Percentiles rank a stretch among this genome's conserved stretches.
phyloP scores from a whole-genome alignment of 129 eudicot species.

The Chrysanthemum seticuspe region DNA sequence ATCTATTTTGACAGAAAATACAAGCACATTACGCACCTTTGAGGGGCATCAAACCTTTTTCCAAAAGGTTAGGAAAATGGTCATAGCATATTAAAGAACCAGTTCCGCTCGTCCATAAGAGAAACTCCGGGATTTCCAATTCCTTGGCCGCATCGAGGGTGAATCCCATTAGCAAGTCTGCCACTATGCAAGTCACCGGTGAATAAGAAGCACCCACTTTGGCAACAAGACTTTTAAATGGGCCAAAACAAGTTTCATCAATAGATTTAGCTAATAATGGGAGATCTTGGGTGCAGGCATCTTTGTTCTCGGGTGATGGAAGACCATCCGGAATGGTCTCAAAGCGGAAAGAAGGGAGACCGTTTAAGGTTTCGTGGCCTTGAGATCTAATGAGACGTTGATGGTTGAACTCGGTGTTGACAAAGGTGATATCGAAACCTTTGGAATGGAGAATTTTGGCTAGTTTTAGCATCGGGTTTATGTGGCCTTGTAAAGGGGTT shows the following conservation, averaged over 20 bases:
- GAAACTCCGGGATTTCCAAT: constrained; percentile 23
- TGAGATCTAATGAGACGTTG: constrained; percentile 4
- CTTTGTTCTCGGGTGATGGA: too few species aligned
- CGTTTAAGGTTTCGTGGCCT: constrained; percentile 3
- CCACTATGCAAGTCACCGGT: too few species aligned
- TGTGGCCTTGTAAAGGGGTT: too few species aligned
- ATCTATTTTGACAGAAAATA: background rate
- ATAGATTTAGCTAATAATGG: background rate
- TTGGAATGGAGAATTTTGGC: too few species aligned
- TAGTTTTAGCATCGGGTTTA: too few species aligned
- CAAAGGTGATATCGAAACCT: too few species aligned
- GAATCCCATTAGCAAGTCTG: too few species aligned
- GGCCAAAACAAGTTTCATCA: constrained; percentile 18
- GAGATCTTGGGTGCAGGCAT: constrained; percentile 24
- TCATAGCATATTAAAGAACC: constrained; percentile 7
- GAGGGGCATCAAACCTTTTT: too few species aligned
- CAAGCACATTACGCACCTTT: too few species aligned
- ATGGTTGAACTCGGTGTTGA: too few species aligned
- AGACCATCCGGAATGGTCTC: constrained; percentile 17
- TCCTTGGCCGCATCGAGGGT: constrained; percentile 6
- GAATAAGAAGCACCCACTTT: constrained; percentile 14
- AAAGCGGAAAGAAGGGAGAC: constrained; percentile 20
- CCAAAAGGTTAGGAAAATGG: too few species aligned
- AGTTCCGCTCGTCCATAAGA: background rate
- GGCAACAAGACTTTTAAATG: constrained; percentile 8